Evolutionary conservation across 148 eudicot species (phyloP).

Genomic region (Salicornia ramosissima): DNA sequence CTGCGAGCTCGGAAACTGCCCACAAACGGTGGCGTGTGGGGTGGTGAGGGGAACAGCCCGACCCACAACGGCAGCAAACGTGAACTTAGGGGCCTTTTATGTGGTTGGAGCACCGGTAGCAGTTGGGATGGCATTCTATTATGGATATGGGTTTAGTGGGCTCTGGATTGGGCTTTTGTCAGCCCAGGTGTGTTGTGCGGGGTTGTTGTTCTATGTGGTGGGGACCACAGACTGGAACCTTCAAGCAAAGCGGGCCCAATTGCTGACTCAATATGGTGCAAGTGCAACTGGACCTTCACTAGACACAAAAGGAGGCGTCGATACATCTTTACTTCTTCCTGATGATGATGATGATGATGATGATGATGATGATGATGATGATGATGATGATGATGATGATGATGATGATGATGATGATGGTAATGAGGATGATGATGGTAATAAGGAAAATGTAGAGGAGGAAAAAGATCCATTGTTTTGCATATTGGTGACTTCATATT

Average conservation of each 20-base stretch:
- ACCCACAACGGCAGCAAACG: slow-evolving; percentile 59
- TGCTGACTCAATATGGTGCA: slow-evolving; percentile 43
- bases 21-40: slow-evolving; percentile 70
- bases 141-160: slow-evolving; percentile 57
- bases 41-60: slow-evolving; percentile 75
- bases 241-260: slow-evolving; percentile 62
- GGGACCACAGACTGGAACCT: slow-evolving; percentile 74
- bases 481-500: slow-evolving; percentile 44
- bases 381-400: slow-evolving; percentile 12
- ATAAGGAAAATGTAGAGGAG: too few relatives aligned
- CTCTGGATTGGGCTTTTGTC: slow-evolving; percentile 65
- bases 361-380: slow-evolving; percentile 14
- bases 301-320: not conserved
- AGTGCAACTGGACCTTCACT: slow-evolving; percentile 21
- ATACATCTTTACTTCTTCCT: slow-evolving; percentile 15
- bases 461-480: slow-evolving; percentile 42
- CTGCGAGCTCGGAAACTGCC: slow-evolving; percentile 83
- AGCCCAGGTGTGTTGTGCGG: slow-evolving; percentile 71
- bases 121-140: slow-evolving; percentile 47
- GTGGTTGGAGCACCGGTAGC: slow-evolving; percentile 68
- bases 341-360: slow-evolving; percentile 3
- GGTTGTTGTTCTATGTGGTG: slow-evolving; percentile 70
- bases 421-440: slow-evolving; percentile 13
- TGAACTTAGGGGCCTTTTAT: slow-evolving; percentile 60
- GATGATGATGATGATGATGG: slow-evolving; percentile 16